phyloP scores from a whole-genome alignment of 768 basidiomycete genomes.

The Collybia sordida region DNA sequence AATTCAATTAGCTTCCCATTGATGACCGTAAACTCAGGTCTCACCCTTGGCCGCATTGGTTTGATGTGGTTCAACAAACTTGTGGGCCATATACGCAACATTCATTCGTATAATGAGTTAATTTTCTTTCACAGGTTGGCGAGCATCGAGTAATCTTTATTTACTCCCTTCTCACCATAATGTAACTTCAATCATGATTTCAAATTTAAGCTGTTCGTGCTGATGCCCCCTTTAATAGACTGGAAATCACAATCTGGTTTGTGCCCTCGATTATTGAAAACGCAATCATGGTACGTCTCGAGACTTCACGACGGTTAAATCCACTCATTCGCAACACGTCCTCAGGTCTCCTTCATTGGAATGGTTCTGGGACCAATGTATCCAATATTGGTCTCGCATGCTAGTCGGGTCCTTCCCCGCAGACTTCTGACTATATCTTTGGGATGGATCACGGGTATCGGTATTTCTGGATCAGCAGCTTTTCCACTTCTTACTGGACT shows the following conservation, averaged over 20 bases:
- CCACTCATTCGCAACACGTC: too few species aligned
- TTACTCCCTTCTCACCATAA: constrained; percentile 33
- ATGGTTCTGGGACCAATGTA: constrained; percentile 56
- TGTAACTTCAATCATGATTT: constrained; percentile 15
- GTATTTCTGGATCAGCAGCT: constrained; percentile 26
- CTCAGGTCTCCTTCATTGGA: constrained; percentile 37
- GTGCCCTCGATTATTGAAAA: constrained; percentile 62
- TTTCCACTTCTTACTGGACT: constrained; percentile 15
- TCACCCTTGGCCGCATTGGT: constrained; percentile 52
- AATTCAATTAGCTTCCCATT: background rate
- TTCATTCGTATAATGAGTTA: background rate
- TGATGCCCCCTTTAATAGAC: constrained; percentile 19
- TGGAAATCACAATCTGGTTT: constrained; percentile 64
- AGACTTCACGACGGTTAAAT: too few species aligned
- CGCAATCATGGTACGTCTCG: constrained; percentile 48
- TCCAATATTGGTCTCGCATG: constrained; percentile 39
- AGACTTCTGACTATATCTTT: constrained; percentile 38
- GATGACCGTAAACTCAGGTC: constrained; percentile 22
- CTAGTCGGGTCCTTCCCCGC: constrained; percentile 30
- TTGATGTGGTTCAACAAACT: constrained; percentile 50
- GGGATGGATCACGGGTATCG: constrained; percentile 42
- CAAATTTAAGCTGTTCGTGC: too few species aligned
- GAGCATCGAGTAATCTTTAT: constrained; percentile 30
- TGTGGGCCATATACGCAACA: constrained; percentile 19
- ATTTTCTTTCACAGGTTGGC: constrained; percentile 24